A percentile compares a stretch with the other conserved stretches of the same genome.
Conservation (phyloP, 1,284 basidiomycete genomes). For the Sparassis latifolia region DNA sequence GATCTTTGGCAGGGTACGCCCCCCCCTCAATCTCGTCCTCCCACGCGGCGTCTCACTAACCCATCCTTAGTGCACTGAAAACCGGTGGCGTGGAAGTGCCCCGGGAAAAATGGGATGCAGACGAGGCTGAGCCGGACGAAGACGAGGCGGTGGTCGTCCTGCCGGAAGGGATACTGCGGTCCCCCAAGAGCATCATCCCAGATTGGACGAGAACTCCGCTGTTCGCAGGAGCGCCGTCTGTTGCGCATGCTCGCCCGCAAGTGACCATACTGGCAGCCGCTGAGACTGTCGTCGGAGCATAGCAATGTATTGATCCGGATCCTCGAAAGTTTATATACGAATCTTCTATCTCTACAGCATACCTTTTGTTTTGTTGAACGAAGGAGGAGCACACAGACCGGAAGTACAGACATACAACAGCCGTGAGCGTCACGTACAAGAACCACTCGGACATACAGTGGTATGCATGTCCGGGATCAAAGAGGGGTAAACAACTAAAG, state of each 20-base stretch:
- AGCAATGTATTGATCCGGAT: neutral
- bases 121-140: conserved; percentile 32
- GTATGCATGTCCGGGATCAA: neutral
- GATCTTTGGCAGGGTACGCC: conserved; percentile 83
- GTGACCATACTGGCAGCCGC: conserved; percentile 12
- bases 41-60: neutral
- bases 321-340: neutral
- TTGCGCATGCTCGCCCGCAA: conserved; percentile 25
- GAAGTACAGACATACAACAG: neutral
- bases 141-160: conserved; percentile 35
- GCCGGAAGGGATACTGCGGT: conserved; percentile 13
- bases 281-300: conserved; percentile 26
- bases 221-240: conserved; percentile 53
- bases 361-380: too few species aligned
- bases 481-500: neutral
- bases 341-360: too few species aligned
- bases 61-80: conserved; percentile 59
- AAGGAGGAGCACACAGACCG: neutral
- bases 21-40: neutral
- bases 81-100: conserved; percentile 76
- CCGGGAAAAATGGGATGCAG: conserved; percentile 81
- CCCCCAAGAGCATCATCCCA: conserved; percentile 44
- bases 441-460: neutral
- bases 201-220: conserved; percentile 76
- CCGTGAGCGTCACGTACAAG: neutral